Conservation (phyloP, 2,329 filamentous ascomycete genomes). For the Sarocladium kiliense region DNA sequence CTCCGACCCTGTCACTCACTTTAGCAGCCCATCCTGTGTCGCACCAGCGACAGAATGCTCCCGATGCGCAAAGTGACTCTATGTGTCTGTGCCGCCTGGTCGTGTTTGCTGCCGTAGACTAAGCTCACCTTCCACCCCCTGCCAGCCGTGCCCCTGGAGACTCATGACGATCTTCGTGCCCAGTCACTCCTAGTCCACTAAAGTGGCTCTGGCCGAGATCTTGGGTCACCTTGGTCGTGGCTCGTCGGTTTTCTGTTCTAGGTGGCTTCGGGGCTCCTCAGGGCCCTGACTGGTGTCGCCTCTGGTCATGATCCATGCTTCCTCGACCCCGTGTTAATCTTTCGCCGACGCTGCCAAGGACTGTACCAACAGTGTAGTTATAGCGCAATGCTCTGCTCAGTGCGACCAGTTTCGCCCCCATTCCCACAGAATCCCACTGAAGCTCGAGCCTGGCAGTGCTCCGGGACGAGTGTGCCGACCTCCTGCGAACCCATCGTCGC, state of each 20-base stretch:
- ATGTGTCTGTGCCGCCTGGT: not conserved
- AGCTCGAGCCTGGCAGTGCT: not conserved
- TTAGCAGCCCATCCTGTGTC: not conserved
- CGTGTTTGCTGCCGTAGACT: not conserved
- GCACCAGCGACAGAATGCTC: not conserved
- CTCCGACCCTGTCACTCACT: not conserved
- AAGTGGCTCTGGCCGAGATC: not conserved
- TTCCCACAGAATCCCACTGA: constrained; percentile 2
- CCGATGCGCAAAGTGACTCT: not conserved
- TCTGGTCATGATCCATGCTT: constrained; percentile 1
- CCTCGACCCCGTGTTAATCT: constrained; percentile 6
- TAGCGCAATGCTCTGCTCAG: not conserved
- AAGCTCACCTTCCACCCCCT: not conserved
- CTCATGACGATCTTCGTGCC: constrained; percentile 3
- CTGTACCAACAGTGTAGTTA: not conserved
- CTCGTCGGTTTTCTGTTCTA: not conserved
- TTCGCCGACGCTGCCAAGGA: not conserved
- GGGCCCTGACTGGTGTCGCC: not conserved
- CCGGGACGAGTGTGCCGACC: not conserved
- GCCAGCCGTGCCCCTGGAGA: not conserved
- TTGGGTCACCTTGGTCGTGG: not conserved
- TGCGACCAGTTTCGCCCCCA: not conserved
- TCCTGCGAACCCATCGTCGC: not conserved
- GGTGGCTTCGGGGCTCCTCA: not conserved
- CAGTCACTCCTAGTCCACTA: not conserved